These are phyloP conservation scores for Rubroshorea leprosula DNA, from an alignment of 345 rosid species.

Conservation along the genomic window DNA sequence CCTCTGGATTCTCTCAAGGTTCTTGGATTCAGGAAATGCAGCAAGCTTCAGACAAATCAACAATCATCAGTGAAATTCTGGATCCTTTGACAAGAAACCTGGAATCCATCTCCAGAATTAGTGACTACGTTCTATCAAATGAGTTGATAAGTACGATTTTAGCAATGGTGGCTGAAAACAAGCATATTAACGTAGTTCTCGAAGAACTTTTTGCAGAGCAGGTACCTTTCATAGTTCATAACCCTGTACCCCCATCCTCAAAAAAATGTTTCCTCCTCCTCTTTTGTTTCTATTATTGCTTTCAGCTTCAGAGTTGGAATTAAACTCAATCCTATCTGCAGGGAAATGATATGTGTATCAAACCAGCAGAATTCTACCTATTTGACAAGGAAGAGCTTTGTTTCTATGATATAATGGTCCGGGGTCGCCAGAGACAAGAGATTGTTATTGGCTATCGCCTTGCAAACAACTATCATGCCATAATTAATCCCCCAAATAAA, in stretches of 20 bases:
- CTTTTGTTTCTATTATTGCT: too few species aligned
- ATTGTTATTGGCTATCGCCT: slow-evolving; percentile 76
- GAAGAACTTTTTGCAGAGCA: slow-evolving; percentile 84
- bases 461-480: slow-evolving; percentile 52
- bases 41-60: slow-evolving; percentile 81
- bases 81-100: slow-evolving; percentile 93
- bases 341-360: slow-evolving; percentile 87
- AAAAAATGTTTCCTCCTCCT: too few species aligned
- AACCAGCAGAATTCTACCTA: slow-evolving; percentile 81
- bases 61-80: slow-evolving; percentile 80
- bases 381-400: slow-evolving; percentile 77
- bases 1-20: slow-evolving; percentile 63
- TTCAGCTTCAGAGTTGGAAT: background rate
- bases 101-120: slow-evolving; percentile 88
- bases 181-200: slow-evolving; percentile 84
- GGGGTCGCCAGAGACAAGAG: slow-evolving; percentile 69
- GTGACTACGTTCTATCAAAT: slow-evolving; percentile 85
- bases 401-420: slow-evolving; percentile 61
- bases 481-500: slow-evolving; percentile 65
- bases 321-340: slow-evolving; percentile 20
- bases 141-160: slow-evolving; percentile 90
- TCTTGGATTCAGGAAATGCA: slow-evolving; percentile 95
- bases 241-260: too few species aligned
- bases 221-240: slow-evolving; percentile 48
- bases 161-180: slow-evolving; percentile 95